Evolutionary conservation across 768 basidiomycete genomes (phyloP).

Genomic region (Candolleomyces efflorescens): DNA sequence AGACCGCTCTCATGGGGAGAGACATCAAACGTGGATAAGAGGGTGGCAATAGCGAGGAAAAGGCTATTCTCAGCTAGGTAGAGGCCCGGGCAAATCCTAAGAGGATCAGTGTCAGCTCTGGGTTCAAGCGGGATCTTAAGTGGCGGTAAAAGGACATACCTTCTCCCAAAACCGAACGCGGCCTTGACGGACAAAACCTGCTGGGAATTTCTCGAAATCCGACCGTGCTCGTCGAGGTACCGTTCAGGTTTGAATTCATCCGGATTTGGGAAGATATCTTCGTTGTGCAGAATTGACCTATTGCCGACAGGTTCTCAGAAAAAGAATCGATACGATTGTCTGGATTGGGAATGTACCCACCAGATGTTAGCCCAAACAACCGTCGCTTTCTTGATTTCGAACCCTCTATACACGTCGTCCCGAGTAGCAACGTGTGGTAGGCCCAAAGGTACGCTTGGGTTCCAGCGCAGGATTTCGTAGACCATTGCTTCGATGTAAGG

Average conservation of each 20-base stretch:
- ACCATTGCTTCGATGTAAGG: slow-evolving; percentile 21
- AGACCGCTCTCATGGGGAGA: slow-evolving; percentile 24
- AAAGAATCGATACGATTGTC: no score
- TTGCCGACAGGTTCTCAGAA: no score
- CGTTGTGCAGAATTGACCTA: slow-evolving; percentile 13
- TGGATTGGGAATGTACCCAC: neutral
- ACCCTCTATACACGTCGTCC: slow-evolving; percentile 13
- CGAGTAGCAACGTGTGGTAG: slow-evolving; percentile 10
- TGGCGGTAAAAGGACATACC: neutral
- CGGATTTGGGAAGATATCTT: slow-evolving; percentile 6
- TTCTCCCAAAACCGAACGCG: slow-evolving; percentile 12
- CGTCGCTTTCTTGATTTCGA: slow-evolving; percentile 11
- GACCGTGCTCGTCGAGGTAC: slow-evolving; percentile 5
- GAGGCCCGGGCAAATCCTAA: slow-evolving; percentile 32
- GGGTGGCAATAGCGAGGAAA: slow-evolving; percentile 26
- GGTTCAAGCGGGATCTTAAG: neutral
- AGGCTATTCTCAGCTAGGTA: slow-evolving; percentile 25
- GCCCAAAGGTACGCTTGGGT: slow-evolving; percentile 14
- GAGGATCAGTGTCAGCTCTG: neutral
- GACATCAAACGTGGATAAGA: slow-evolving; percentile 25
- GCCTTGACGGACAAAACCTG: neutral
- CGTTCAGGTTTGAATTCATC: slow-evolving; percentile 11
- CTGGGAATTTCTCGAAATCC: neutral
- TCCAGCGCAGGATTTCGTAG: slow-evolving; percentile 20
- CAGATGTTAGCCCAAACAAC: slow-evolving; percentile 6